Evolutionary conservation across 148 eudicot genomes (phyloP).

Genomic region (Amaranthus hypochondriacus): DNA sequence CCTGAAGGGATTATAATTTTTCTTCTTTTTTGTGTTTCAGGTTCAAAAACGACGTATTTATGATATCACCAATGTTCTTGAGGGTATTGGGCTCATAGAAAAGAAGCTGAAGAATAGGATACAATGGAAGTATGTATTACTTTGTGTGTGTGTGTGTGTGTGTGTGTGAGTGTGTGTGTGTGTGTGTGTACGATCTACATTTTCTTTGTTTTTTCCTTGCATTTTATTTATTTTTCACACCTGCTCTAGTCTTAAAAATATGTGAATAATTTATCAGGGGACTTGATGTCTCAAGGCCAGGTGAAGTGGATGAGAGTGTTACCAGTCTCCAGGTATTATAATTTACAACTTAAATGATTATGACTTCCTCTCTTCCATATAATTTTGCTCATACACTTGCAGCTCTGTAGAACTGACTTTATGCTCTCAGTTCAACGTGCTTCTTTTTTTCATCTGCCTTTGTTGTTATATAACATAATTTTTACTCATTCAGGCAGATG

Average conservation of each 20-base stretch:
- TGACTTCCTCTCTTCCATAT: not conserved
- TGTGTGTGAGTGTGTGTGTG: too few relatives aligned
- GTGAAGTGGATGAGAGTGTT: constrained; percentile 67
- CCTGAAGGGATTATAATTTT: not conserved
- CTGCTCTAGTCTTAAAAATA: not conserved
- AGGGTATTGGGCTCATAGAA: constrained; percentile 96
- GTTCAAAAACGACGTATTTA: constrained; percentile 98
- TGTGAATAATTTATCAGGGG: constrained; percentile 59
- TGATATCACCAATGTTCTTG: constrained; percentile 96
- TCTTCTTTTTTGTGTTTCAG: constrained; percentile 36
- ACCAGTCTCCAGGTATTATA: constrained; percentile 64
- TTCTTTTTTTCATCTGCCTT: not conserved
- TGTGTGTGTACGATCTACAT: not conserved
- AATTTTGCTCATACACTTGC: not conserved
- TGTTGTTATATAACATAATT: not conserved
- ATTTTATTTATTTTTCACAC: not conserved
- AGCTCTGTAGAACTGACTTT: not conserved
- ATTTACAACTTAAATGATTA: not conserved
- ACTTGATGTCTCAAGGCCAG: constrained; percentile 73
- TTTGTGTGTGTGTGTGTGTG: not conserved
- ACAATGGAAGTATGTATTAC: constrained; percentile 87
- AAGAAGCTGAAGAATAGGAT: constrained; percentile 95
- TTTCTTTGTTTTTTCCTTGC: not conserved
- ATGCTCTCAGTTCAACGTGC: not conserved
- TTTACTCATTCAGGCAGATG: constrained; percentile 61